These are phyloP conservation scores for Triticum timopheevii DNA, from an alignment of 176 grass and related monocot genomes.

Conservation along the genomic window DNA sequence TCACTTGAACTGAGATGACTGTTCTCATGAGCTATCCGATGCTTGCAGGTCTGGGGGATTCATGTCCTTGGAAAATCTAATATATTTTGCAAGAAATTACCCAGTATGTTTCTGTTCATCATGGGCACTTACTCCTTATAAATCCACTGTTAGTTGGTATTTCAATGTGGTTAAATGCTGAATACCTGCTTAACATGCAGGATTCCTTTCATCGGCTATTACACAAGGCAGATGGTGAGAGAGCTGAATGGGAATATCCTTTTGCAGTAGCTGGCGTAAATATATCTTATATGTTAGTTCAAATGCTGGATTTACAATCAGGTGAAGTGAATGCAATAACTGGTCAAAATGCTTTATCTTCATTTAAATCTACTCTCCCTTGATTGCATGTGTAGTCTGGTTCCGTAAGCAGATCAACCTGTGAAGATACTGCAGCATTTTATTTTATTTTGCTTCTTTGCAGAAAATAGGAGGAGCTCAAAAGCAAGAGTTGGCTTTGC, in stretches of 20 bases:
- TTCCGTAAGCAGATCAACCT: constrained; percentile 4
- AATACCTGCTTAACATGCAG: constrained; percentile 39
- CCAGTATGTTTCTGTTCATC: constrained; percentile 46
- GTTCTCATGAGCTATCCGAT: constrained; percentile 1
- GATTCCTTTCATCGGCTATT: constrained; percentile 72
- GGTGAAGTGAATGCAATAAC: constrained; percentile 35
- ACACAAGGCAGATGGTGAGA: constrained; percentile 55
- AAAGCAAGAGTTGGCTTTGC: constrained; percentile 65
- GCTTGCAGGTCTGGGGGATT: constrained; percentile 63
- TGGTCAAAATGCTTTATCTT: neutral
- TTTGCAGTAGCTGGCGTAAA: constrained; percentile 72
- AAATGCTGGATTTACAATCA: constrained; percentile 72
- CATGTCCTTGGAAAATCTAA: constrained; percentile 73
- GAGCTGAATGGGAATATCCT: constrained; percentile 79
- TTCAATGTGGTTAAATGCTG: constrained; percentile 30
- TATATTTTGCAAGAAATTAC: constrained; percentile 72
- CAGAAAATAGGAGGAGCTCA: constrained; percentile 53
- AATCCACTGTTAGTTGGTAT: neutral
- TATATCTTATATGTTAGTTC: constrained; percentile 66
- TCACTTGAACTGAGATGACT: neutral
- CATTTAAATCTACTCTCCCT: neutral
- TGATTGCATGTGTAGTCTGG: neutral
- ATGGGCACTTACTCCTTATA: constrained; percentile 8
- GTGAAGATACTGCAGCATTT: constrained; percentile 16
- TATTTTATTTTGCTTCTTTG: neutral